phyloP scores from a whole-genome alignment of 345 rosid genomes.

The Heritiera littoralis region DNA sequence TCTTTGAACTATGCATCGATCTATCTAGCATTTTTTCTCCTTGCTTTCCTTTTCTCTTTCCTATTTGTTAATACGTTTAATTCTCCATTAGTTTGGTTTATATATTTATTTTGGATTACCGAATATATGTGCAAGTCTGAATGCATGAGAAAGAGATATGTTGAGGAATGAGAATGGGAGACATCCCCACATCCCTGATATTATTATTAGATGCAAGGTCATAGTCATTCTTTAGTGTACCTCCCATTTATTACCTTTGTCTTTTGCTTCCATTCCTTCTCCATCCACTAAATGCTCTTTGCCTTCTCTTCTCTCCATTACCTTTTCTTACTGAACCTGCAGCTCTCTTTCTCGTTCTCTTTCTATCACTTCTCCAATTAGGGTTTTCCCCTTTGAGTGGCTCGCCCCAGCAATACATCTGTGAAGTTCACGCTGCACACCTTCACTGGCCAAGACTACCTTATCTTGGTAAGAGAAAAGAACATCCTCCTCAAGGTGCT shows the following conservation, averaged over 20 bases:
- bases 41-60: neutral
- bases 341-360: constrained; percentile 4
- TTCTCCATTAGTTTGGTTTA: constrained; percentile 29
- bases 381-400: constrained; percentile 44
- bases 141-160: constrained; percentile 39
- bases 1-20: too few species aligned
- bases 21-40: neutral
- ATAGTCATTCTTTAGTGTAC: constrained; percentile 69
- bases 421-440: constrained; percentile 11
- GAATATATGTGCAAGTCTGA: constrained; percentile 36
- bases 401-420: constrained; percentile 22
- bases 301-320: constrained; percentile 33
- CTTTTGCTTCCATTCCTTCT: constrained; percentile 66
- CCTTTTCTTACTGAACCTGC: constrained; percentile 29
- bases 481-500: constrained; percentile 30
- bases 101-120: constrained; percentile 23
- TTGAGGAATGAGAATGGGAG: constrained; percentile 45
- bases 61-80: constrained; percentile 20
- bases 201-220: constrained; percentile 79
- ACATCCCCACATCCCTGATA: constrained; percentile 55
- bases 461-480: constrained; percentile 34
- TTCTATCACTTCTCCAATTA: constrained; percentile 27
- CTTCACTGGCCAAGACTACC: constrained; percentile 32
- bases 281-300: constrained; percentile 53
- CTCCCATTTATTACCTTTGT: constrained; percentile 68